Conservation (phyloP, 2,329 filamentous ascomycete genomes). For the Aspergillus sp. region DNA sequence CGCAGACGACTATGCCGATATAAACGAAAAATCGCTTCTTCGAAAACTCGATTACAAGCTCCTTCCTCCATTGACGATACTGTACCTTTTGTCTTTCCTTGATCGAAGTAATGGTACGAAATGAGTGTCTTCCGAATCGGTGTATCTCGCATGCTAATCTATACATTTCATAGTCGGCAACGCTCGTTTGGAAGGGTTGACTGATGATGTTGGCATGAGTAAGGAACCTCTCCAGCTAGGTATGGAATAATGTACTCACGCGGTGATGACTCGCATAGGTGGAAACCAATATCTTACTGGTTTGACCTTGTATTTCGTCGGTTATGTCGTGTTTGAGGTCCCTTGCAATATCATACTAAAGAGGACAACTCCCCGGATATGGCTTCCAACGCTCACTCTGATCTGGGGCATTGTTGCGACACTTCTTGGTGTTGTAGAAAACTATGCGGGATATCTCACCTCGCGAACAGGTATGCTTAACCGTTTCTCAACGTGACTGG, state of each 20-base stretch:
- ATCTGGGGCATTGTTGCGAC: constrained; percentile 53
- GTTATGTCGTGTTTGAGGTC: constrained; percentile 41
- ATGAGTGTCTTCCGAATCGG: not conserved
- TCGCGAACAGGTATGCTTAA: constrained; percentile 40
- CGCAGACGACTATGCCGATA: constrained; percentile 20
- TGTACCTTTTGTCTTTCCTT: constrained; percentile 47
- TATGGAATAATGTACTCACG: not conserved
- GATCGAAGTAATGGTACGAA: constrained; percentile 43
- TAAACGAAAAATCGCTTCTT: constrained; percentile 41
- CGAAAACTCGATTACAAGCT: constrained; percentile 47
- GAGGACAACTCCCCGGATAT: constrained; percentile 37
- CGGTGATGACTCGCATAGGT: constrained; percentile 18
- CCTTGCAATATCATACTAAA: constrained; percentile 46
- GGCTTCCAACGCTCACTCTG: constrained; percentile 45
- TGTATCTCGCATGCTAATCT: not conserved
- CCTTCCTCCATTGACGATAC: constrained; percentile 43
- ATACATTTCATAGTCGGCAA: constrained; percentile 33
- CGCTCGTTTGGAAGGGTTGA: constrained; percentile 39
- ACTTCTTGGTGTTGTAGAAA: constrained; percentile 49
- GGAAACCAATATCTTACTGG: constrained; percentile 43
- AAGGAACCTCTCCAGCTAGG: constrained; percentile 5
- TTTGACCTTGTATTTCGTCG: constrained; percentile 40
- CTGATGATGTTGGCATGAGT: constrained; percentile 40
- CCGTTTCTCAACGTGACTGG: not conserved
- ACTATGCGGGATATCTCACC: constrained; percentile 49